Evolutionary conservation across 345 rosid genomes (phyloP).

Genomic region (Aethionema arabicum): DNA sequence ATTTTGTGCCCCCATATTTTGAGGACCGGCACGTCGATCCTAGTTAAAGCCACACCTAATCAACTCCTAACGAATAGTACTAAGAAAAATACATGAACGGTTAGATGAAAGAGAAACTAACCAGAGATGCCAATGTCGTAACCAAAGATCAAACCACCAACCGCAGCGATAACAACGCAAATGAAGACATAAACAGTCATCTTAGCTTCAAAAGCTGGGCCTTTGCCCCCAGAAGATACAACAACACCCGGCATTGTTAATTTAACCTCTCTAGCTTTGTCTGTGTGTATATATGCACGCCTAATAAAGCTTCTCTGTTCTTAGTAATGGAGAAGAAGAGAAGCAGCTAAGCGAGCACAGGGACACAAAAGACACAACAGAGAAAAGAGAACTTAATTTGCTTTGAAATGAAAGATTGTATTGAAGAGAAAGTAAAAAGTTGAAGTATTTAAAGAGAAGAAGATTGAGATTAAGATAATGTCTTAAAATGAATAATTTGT

Average conservation of each 20-base stretch:
- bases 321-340: slow-evolving; percentile 22
- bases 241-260: slow-evolving; percentile 38
- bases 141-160: slow-evolving; percentile 55
- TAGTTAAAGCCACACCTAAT: too few species aligned
- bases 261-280: slow-evolving; percentile 1
- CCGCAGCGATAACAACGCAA: slow-evolving; percentile 44
- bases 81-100: too few species aligned
- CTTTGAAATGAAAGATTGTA: slow-evolving; percentile 1
- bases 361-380: neutral
- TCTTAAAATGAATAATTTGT: slow-evolving; percentile 18
- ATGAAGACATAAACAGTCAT: slow-evolving; percentile 36
- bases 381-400: slow-evolving; percentile 14
- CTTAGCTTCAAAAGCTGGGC: slow-evolving; percentile 39
- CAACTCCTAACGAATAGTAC: too few species aligned
- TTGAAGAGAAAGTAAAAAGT: neutral
- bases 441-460: slow-evolving; percentile 3
- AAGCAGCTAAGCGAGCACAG: slow-evolving; percentile 3
- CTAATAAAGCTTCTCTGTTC: slow-evolving; percentile 1
- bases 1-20: too few species aligned
- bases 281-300: neutral
- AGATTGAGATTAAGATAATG: slow-evolving; percentile 24
- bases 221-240: slow-evolving; percentile 18
- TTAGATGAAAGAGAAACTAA: neutral
- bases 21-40: too few species aligned
- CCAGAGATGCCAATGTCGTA: slow-evolving; percentile 53